Conservation (phyloP, 495 filamentous ascomycete species). For the Xylaria telfairii region DNA sequence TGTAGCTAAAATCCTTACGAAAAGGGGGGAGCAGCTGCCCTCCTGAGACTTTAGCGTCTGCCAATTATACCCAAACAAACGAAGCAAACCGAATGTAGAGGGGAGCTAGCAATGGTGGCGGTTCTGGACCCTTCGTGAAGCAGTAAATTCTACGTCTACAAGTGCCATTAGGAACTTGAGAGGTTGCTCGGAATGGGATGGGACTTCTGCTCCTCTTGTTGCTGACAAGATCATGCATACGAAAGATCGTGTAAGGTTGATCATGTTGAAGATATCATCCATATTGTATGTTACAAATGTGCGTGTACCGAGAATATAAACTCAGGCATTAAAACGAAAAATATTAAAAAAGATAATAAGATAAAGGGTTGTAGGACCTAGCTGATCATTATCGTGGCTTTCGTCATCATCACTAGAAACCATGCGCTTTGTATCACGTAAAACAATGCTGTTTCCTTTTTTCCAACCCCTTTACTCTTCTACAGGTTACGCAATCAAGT, state of each 20-base stretch:
- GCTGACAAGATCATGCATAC: neutral
- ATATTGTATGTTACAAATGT: neutral
- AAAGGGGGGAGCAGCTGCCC: neutral
- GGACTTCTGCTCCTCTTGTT: neutral
- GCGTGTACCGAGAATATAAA: no score
- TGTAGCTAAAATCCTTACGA: neutral
- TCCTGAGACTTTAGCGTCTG: neutral
- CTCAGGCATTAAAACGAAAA: no score
- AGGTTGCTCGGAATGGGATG: neutral
- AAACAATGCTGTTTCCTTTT: neutral
- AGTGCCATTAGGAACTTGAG: neutral
- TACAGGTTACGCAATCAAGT: slow-evolving; percentile 29
- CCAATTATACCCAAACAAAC: neutral
- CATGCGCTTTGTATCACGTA: neutral
- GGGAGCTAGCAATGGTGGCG: neutral
- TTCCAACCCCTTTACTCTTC: neutral
- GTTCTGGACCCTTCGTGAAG: neutral
- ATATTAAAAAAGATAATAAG: neutral
- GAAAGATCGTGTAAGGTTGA: neutral
- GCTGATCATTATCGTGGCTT: neutral
- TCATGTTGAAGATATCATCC: neutral
- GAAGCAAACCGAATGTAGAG: neutral
- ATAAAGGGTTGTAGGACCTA: neutral
- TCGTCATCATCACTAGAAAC: neutral
- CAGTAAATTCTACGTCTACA: neutral